Base-by-base conservation (phyloP, 2,329 filamentous ascomycete species). In the Aspergillus brasiliensis region DNA sequence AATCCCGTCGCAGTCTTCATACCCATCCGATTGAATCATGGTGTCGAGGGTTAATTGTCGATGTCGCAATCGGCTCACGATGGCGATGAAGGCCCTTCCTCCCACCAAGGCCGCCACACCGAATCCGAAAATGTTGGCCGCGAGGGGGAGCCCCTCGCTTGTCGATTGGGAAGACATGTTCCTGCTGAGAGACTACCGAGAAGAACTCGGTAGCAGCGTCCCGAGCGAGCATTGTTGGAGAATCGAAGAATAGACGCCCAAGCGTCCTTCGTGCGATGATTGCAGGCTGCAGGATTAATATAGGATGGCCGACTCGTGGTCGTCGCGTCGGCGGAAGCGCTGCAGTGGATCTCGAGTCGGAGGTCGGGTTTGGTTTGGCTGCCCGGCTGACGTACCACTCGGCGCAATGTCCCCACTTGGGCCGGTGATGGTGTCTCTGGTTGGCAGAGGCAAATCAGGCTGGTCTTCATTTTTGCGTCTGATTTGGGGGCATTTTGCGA, bases 401-500 rank as follows among this genome's bases (percentile, higher is more conserved):
- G n/a, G 25, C 46, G 44, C 46, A 31, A 49, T 17, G 1, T 25
- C n/a, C 46, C 46, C 46, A 49, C 46, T 49, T 13, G 5, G 46
- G 46, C 23, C 11, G 2, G 2, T n/a, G 5, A 1, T 27, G 3
- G 15, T 17, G 46, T 5, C 25, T 27, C 7, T 49, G 46, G 46
- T 49, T 49, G 46, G 46, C 6, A 3, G 15, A 28, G 11, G 23
- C 21, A 4, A 15, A 42, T 7, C 15, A 42, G 17, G 38, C n/a
- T 19, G 17, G n/a, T 3, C 7, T 11, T 19, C 38, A 19, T 3
- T 5, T 5, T 42, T n/a, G 6, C n/a, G 10, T 49, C 46, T 49
- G 46, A 49, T 49, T 49, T 49, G 46, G 25, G 28, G 46, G 25
- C 15, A 28, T 27, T 49, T 49, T 49, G 46, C 46, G 46, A 49